Percentiles rank a stretch among this genome's conserved stretches.
Conservation (phyloP, 305 asterid genomes). For the Solanum hybrid region DNA sequence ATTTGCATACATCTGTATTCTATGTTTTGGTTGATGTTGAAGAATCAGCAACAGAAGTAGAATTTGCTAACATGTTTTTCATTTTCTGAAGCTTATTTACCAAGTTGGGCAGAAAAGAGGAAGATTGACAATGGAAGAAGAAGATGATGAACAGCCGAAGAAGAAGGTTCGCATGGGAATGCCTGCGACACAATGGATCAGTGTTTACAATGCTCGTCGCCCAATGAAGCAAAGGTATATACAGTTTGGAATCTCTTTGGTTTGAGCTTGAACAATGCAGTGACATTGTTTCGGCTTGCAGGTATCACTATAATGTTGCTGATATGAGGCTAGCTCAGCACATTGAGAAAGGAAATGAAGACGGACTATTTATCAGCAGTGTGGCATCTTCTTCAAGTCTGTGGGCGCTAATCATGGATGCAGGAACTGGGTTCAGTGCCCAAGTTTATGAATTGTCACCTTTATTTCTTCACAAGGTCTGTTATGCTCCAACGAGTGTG, state of each 20-base stretch:
- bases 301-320: conserved; percentile 13
- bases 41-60: background rate
- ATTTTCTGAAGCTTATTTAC: background rate
- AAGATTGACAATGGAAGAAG: conserved; percentile 3
- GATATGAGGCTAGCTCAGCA: conserved; percentile 9
- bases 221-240: conserved; percentile 18
- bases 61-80: background rate
- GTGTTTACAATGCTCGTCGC: conserved; percentile 12
- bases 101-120: conserved; percentile 17
- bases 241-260: background rate
- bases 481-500: background rate
- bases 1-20: background rate
- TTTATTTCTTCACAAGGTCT: background rate
- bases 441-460: conserved; percentile 4
- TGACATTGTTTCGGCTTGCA: background rate
- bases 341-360: conserved; percentile 5
- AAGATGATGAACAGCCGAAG: conserved; percentile 17
- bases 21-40: background rate
- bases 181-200: conserved; percentile 22
- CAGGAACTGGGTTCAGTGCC: conserved; percentile 10
- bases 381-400: conserved; percentile 8
- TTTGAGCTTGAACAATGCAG: background rate
- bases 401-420: conserved; percentile 16
- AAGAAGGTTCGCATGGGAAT: conserved; percentile 13
- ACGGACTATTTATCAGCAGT: conserved; percentile 11